Evolutionary conservation across 1,139 yeast genomes (phyloP).

Genomic region (Yamadazyma membranifaciens): DNA sequence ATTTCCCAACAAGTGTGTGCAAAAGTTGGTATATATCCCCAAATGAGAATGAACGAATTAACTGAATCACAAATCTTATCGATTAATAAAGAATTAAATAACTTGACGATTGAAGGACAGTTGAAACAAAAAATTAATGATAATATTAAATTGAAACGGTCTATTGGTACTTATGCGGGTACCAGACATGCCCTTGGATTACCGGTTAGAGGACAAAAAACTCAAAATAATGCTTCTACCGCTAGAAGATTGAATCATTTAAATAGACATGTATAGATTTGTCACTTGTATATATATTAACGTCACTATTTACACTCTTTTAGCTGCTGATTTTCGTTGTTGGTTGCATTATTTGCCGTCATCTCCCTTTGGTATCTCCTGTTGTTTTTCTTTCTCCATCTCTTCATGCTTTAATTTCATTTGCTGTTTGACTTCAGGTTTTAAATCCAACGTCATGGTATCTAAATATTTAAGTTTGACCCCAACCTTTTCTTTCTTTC

Average conservation of each 20-base stretch:
- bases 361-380: not conserved
- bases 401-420: slow-evolving; percentile 23
- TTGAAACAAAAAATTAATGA: slow-evolving; percentile 75
- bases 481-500: slow-evolving; percentile 34
- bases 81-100: slow-evolving; percentile 82
- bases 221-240: slow-evolving; percentile 85
- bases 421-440: slow-evolving; percentile 44
- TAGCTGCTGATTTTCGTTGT: not conserved
- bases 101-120: slow-evolving; percentile 81
- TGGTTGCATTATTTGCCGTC: not conserved
- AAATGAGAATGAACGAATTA: slow-evolving; percentile 91
- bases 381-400: slow-evolving; percentile 4
- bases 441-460: slow-evolving; percentile 39
- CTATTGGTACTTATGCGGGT: slow-evolving; percentile 86
- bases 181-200: slow-evolving; percentile 83
- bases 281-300: not conserved
- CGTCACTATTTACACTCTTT: not conserved
- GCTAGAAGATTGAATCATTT: slow-evolving; percentile 82
- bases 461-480: slow-evolving; percentile 32
- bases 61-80: slow-evolving; percentile 85
- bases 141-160: slow-evolving; percentile 77
- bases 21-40: slow-evolving; percentile 85
- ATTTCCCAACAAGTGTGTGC: slow-evolving; percentile 83
- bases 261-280: slow-evolving; percentile 45
- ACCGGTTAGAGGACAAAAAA: slow-evolving; percentile 93